phyloP scores from a whole-genome alignment of 2,329 filamentous ascomycete genomes.

The Beauveria bassiana region DNA sequence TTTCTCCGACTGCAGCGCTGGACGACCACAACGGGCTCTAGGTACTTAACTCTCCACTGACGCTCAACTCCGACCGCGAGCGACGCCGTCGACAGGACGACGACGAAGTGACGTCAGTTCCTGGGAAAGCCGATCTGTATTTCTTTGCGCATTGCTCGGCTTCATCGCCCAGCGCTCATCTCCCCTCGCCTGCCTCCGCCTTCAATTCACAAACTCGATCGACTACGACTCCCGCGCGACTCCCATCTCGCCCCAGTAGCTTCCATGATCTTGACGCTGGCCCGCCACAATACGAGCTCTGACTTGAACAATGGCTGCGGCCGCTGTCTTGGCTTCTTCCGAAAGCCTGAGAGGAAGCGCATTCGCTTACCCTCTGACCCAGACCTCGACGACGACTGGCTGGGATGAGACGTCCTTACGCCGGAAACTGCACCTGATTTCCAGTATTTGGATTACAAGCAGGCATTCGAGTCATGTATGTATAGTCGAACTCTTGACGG shows the following conservation, averaged over 20 bases:
- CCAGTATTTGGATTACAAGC: conserved; percentile 30
- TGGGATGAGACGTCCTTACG: conserved; percentile 30
- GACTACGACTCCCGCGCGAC: conserved; percentile 1
- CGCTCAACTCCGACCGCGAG: neutral
- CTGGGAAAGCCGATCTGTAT: neutral
- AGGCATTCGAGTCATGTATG: conserved; percentile 10
- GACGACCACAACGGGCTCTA: conserved; percentile 8
- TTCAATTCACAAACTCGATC: neutral
- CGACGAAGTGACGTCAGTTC: neutral
- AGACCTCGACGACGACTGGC: conserved; percentile 27
- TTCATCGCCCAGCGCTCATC: neutral
- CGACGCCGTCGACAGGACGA: neutral
- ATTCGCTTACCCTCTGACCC: conserved; percentile 29
- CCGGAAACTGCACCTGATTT: conserved; percentile 30
- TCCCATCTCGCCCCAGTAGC: conserved; percentile 23
- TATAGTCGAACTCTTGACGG: neutral
- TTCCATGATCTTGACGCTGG: conserved; percentile 45
- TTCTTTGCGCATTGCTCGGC: neutral
- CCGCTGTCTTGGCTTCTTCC: conserved; percentile 37
- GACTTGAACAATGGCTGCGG: conserved; percentile 47
- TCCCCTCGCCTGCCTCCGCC: neutral
- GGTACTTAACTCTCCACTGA: neutral
- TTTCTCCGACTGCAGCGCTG: conserved; percentile 2
- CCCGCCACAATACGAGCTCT: conserved; percentile 34
- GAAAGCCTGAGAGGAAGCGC: conserved; percentile 34